A percentile compares a stretch with the other conserved stretches of the same genome.
Evolutionary conservation across 371 early-diverging fungal genomes (phyloP).

Genomic region (Fennellomyces sp.): DNA sequence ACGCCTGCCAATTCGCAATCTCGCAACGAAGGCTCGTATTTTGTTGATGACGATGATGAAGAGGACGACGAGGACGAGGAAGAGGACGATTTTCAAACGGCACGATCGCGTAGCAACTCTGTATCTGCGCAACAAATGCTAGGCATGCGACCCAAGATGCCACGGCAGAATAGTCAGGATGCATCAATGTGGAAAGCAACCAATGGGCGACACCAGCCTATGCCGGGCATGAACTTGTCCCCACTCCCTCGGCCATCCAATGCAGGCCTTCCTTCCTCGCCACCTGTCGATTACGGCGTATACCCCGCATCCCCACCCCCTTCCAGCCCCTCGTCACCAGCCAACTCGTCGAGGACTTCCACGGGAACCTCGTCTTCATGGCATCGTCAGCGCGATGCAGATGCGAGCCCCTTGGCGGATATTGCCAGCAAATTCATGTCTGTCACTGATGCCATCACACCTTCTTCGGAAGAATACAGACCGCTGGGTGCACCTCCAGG

Average conservation of each 20-base stretch:
- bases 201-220: slow-evolving; percentile 9
- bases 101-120: slow-evolving; percentile 33
- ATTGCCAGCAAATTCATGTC: slow-evolving; percentile 51
- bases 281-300: slow-evolving; percentile 23
- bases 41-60: slow-evolving; percentile 45
- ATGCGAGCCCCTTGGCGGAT: slow-evolving; percentile 45
- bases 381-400: slow-evolving; percentile 18
- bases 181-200: slow-evolving; percentile 10
- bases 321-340: slow-evolving; percentile 63
- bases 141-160: slow-evolving; percentile 28
- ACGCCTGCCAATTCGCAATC: slow-evolving; percentile 22
- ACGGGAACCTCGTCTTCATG: slow-evolving; percentile 7
- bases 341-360: slow-evolving; percentile 40
- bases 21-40: slow-evolving; percentile 20
- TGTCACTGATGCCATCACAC: slow-evolving; percentile 5
- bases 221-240: slow-evolving; percentile 38
- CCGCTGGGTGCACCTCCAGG: slow-evolving; percentile 21
- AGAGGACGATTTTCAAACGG: slow-evolving; percentile 25
- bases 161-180: slow-evolving; percentile 31
- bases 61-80: slow-evolving; percentile 36
- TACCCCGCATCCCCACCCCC: slow-evolving; percentile 64
- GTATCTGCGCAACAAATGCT: slow-evolving; percentile 28
- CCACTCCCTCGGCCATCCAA: slow-evolving; percentile 35
- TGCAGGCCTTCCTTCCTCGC: slow-evolving; percentile 17
- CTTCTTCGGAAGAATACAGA: slow-evolving; percentile 19